These are phyloP conservation scores for Epichloe bromicola DNA, from an alignment of 2,329 filamentous ascomycete genomes.

Conservation along the genomic window DNA sequence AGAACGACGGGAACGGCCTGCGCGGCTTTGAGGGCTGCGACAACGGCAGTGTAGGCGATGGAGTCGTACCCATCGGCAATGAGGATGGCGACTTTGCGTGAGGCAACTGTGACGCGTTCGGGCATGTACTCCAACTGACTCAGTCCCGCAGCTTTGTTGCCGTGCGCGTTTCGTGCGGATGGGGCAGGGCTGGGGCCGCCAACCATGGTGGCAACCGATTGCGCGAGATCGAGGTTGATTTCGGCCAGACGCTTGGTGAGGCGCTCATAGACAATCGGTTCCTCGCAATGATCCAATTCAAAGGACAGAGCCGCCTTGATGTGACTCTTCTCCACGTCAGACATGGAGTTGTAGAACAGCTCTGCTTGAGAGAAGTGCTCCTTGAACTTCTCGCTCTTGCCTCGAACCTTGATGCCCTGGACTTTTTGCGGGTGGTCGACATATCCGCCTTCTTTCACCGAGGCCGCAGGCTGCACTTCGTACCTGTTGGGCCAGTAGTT, in stretches of 20 bases:
- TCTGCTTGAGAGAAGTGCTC: conserved; percentile 70
- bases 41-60: conserved; percentile 50
- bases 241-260: conserved; percentile 56
- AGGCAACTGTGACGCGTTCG: conserved; percentile 50
- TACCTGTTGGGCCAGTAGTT: conserved; percentile 17
- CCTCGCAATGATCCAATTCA: conserved; percentile 72
- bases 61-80: conserved; percentile 67
- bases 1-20: conserved; percentile 62
- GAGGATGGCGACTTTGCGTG: conserved; percentile 61
- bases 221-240: conserved; percentile 58
- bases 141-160: conserved; percentile 51
- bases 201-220: conserved; percentile 55
- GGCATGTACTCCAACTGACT: conserved; percentile 58
- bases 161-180: conserved; percentile 43
- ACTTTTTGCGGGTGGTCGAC: conserved; percentile 51
- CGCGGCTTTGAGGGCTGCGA: conserved; percentile 46
- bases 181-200: conserved; percentile 48
- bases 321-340: conserved; percentile 55
- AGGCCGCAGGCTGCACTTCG: conserved; percentile 53
- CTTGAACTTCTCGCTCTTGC: conserved; percentile 59
- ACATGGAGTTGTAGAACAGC: conserved; percentile 70
- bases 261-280: conserved; percentile 60
- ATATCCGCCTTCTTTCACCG: conserved; percentile 50
- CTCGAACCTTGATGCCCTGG: conserved; percentile 55
- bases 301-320: conserved; percentile 60